Base-by-base conservation (phyloP, 73 alveolate species). In the Symbiodinium natans region DNA sequence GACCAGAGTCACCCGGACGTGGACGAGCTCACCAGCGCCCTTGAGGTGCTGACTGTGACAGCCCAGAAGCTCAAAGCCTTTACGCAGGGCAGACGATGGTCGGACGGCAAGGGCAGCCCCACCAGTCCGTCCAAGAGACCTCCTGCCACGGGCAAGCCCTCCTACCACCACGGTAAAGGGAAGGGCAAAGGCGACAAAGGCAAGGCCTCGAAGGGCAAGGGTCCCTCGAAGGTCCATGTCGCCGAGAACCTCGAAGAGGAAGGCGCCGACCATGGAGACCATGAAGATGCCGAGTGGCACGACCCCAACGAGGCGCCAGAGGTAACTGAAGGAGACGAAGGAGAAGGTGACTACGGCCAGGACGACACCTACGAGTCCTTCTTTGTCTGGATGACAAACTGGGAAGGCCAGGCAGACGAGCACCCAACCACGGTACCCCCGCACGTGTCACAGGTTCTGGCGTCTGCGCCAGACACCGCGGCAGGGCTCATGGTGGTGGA, bases 371-470 rank as follows among this genome's bases (percentile, higher is more conserved):
- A 1, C 43, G 86, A 75, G 59, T n/a, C 46, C 41, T 13, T 2
- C 46, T 33, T 34, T 0, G 46, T 34, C 6, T n/a, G 86, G 39
- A 75, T 34, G 39, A 9, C 27, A 21, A 27, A 29, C 33, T 40
- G 15, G 43, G 43, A 74, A 17, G 10, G 39, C 17, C n/a, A 27
- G n/a, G n/a, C n/a, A n/a, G n/a, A n/a, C n/a, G n/a, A n/a, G n/a
- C n/a, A n/a, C n/a, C n/a, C n/a, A n/a, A 68, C 82, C 10, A 11
- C 82, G 42, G 21, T 31, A 8, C 85, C 85, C 4, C 85, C 85
- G 21, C 85, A 74, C 43, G 42, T 74, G n/a, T 74, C 85, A 27
- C 85, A 74, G 85, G 85, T 74, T 8, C 85, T 74, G 42, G 43
- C 85, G n/a, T 21, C 8, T 19, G 42, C 33, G 19, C 85, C 85